Evolutionary conservation across 805 yeast genomes (phyloP).

Genomic region (Grigorovia humatica): DNA sequence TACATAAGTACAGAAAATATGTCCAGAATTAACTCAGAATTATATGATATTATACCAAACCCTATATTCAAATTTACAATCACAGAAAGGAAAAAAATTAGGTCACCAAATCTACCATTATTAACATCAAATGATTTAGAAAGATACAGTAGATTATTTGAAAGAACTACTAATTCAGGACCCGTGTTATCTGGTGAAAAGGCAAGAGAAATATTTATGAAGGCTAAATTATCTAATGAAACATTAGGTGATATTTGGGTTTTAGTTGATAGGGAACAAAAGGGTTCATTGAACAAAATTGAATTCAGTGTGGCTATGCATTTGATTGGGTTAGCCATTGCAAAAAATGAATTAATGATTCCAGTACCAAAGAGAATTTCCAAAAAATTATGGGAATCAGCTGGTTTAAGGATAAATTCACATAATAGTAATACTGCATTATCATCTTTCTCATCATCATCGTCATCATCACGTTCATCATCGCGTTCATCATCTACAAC

Average conservation of each 20-base stretch:
- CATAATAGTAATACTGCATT: neutral
- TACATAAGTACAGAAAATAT: conserved; percentile 20
- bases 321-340: conserved; percentile 57
- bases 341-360: conserved; percentile 51
- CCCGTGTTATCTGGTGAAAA: conserved; percentile 47
- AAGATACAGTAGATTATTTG: conserved; percentile 59
- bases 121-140: conserved; percentile 48
- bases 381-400: conserved; percentile 30
- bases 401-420: conserved; percentile 9
- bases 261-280: conserved; percentile 63
- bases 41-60: conserved; percentile 19
- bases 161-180: conserved; percentile 38
- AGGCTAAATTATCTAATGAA: conserved; percentile 73
- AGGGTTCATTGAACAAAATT: conserved; percentile 59
- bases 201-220: conserved; percentile 78
- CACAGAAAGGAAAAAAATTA: neutral
- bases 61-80: neutral
- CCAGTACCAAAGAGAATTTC: conserved; percentile 46
- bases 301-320: conserved; percentile 93
- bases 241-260: conserved; percentile 82
- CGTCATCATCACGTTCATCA: neutral
- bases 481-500: neutral
- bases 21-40: conserved; percentile 32
- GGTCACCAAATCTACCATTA: conserved; percentile 31
- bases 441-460: neutral